Conservation (phyloP, 2,329 filamentous ascomycete species). For the Trichoderma cornu-damae region DNA sequence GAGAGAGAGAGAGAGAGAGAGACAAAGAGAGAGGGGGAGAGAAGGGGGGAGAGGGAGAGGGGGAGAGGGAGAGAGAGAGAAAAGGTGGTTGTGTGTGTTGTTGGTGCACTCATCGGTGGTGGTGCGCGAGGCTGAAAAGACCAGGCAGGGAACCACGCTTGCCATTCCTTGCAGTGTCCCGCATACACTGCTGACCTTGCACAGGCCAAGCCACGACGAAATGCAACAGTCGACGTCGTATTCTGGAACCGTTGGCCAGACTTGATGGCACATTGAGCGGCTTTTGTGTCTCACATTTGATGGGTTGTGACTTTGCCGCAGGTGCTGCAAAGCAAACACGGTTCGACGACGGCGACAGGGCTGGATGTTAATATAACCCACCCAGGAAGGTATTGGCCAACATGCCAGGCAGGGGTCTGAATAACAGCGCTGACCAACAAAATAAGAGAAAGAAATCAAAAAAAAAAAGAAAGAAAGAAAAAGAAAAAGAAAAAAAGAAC, state of each 20-base stretch:
- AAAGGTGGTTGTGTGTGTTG: not conserved
- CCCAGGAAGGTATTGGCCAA: not conserved
- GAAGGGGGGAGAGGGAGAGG: not conserved
- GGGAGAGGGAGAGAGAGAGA: not conserved
- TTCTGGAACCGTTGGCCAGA: not conserved
- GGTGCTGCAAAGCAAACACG: not conserved
- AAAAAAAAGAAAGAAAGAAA: not conserved
- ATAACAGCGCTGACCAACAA: constrained; percentile 12
- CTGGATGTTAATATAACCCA: not conserved
- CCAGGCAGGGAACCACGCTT: not conserved
- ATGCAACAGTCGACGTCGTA: not conserved
- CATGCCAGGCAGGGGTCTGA: not conserved
- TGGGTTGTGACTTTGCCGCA: not conserved
- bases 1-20: not conserved
- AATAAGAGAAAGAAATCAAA: not conserved
- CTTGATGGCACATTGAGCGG: not conserved
- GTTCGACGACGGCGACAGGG: not conserved
- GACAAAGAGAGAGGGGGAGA: not conserved
- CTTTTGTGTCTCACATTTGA: not conserved
- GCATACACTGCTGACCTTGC: not conserved
- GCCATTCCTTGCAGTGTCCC: not conserved
- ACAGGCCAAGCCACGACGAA: not conserved
- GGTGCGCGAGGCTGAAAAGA: not conserved
- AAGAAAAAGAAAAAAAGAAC: not conserved
- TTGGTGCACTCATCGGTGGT: not conserved